Evolutionary conservation across 2,329 filamentous ascomycete genomes (phyloP).

Genomic region (Colletotrichum sp.): DNA sequence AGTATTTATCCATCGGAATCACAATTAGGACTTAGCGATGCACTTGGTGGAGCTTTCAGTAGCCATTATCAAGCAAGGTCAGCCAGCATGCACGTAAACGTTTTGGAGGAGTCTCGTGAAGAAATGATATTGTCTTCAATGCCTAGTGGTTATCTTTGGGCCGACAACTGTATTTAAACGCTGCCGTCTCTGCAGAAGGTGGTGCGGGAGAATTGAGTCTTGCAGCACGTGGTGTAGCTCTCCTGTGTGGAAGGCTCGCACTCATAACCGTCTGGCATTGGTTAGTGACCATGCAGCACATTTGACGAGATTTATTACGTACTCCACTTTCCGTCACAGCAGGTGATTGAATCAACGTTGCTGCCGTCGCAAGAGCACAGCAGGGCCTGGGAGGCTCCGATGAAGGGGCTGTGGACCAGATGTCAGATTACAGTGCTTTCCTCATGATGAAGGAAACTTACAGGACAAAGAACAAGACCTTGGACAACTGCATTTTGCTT

Average conservation of each 20-base stretch:
- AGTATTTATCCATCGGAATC: not conserved
- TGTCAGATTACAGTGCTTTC: not conserved
- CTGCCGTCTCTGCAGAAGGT: not conserved
- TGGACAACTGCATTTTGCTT: not conserved
- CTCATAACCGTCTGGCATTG: not conserved
- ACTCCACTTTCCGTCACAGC: not conserved
- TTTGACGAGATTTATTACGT: not conserved
- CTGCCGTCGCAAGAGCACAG: not conserved
- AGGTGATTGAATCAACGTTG: not conserved
- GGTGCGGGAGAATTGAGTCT: not conserved
- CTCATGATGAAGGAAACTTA: not conserved
- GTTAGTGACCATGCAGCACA: not conserved
- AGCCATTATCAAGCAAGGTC: not conserved
- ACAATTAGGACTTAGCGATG: not conserved
- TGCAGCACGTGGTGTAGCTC: not conserved
- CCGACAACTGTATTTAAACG: not conserved
- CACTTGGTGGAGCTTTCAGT: fast-evolving
- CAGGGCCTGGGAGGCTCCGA: not conserved
- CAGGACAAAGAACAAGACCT: not conserved
- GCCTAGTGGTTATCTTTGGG: not conserved
- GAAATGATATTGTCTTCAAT: fast-evolving
- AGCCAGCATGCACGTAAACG: not conserved
- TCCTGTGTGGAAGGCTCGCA: not conserved
- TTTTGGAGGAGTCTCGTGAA: not conserved
- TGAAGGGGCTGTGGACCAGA: not conserved